phyloP scores from a whole-genome alignment of 805 yeast species.

The Saccharomycopsis sp. region DNA sequence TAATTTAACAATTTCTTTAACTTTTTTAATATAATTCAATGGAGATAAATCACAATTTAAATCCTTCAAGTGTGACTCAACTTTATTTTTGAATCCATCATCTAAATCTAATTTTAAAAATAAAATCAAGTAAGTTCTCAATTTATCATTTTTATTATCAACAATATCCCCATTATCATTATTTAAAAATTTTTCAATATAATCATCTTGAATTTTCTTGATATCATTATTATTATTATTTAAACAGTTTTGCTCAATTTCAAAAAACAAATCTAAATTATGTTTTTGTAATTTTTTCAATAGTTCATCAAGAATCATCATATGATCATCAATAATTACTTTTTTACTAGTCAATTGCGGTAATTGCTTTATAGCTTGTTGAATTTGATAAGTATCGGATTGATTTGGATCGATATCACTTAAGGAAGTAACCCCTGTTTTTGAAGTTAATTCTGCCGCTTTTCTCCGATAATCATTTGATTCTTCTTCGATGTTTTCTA shows the following conservation, averaged over 20 bases:
- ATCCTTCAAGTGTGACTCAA: constrained; percentile 49
- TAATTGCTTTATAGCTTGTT: constrained; percentile 80
- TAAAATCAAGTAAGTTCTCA: constrained; percentile 80
- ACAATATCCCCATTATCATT: constrained; percentile 42
- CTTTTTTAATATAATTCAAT: constrained; percentile 63
- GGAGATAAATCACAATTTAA: constrained; percentile 55
- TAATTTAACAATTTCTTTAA: constrained; percentile 65
- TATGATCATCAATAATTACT: constrained; percentile 86
- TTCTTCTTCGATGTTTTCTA: constrained; percentile 86
- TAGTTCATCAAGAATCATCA: constrained; percentile 83
- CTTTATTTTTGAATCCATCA: constrained; percentile 43
- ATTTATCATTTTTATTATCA: constrained; percentile 50
- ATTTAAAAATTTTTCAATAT: constrained; percentile 44
- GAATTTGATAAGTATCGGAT: constrained; percentile 46
- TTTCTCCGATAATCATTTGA: constrained; percentile 73
- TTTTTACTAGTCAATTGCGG: constrained; percentile 90
- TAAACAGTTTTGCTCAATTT: constrained; percentile 71
- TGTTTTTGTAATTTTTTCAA: constrained; percentile 79
- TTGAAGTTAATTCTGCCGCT: constrained; percentile 75
- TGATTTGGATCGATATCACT: constrained; percentile 57
- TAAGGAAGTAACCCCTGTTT: constrained; percentile 61
- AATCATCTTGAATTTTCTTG: constrained; percentile 46
- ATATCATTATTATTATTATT: constrained; percentile 21
- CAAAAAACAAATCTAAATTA: constrained; percentile 82
- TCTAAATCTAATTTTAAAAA: constrained; percentile 42